Percentiles rank a stretch among this genome's conserved stretches.
Evolutionary conservation across 148 eudicot species (phyloP).

Genomic region (Silene uniflora): DNA sequence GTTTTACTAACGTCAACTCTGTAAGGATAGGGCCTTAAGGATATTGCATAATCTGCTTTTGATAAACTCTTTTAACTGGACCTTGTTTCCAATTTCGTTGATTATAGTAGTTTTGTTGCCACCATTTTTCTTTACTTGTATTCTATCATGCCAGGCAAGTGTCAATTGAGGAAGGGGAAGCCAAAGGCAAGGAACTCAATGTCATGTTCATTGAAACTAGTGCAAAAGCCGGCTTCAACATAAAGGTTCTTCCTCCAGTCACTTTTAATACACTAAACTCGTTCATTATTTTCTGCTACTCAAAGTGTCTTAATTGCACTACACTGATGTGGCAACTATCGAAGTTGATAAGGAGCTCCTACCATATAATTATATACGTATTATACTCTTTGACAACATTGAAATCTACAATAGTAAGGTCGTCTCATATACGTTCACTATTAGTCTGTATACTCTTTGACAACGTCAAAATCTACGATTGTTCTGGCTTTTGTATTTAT

Average conservation of each 20-base stretch:
- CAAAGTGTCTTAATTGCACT: background rate
- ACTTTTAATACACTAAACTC: background rate
- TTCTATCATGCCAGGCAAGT: slow-evolving; percentile 46
- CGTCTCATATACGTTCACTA: too few relatives aligned
- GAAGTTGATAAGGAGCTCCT: too few relatives aligned
- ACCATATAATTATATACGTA: too few relatives aligned
- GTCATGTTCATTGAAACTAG: slow-evolving; percentile 81
- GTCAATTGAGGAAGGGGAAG: slow-evolving; percentile 73
- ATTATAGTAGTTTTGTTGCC: slow-evolving; percentile 5
- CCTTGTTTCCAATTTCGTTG: background rate
- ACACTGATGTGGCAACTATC: too few relatives aligned
- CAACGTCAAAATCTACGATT: too few relatives aligned
- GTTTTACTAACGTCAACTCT: background rate
- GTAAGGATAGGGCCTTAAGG: background rate
- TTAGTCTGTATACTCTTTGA: too few relatives aligned
- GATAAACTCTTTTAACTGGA: background rate
- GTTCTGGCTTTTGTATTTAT: too few relatives aligned
- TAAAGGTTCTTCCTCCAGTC: slow-evolving; percentile 39
- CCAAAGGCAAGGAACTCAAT: slow-evolving; percentile 62
- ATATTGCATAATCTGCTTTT: background rate
- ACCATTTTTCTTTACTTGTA: background rate
- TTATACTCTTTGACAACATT: too few relatives aligned
- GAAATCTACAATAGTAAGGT: too few relatives aligned
- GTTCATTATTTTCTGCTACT: background rate
- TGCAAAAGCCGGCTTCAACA: slow-evolving; percentile 72